Conservation (phyloP, 2,329 filamentous ascomycete genomes). For the Pseudopyrenochaeta lycopersici region DNA sequence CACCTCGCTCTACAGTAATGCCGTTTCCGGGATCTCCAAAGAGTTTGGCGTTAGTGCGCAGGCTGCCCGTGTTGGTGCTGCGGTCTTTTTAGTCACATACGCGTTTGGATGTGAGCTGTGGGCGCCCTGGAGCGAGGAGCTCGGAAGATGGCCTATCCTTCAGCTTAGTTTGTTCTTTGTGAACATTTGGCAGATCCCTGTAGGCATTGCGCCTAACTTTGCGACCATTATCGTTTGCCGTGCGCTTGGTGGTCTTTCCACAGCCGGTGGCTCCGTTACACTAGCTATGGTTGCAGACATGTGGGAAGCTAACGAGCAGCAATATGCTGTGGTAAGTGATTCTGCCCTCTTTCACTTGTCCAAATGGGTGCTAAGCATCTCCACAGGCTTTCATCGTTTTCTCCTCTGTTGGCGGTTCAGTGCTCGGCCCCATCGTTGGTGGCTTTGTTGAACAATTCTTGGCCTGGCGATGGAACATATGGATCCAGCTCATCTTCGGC, state of each 20-base stretch:
- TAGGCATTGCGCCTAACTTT: slow-evolving; percentile 78
- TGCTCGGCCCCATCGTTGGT: slow-evolving; percentile 80
- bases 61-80: slow-evolving; percentile 75
- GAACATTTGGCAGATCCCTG: slow-evolving; percentile 74
- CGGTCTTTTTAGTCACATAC: slow-evolving; percentile 81
- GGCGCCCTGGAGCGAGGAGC: slow-evolving; percentile 87
- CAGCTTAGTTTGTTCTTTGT: slow-evolving; percentile 78
- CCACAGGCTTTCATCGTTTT: slow-evolving; percentile 67
- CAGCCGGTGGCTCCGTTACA: slow-evolving; percentile 71
- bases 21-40: slow-evolving; percentile 61
- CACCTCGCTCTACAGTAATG: slow-evolving; percentile 65
- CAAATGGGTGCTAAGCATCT: neutral
- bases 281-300: slow-evolving; percentile 72
- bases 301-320: slow-evolving; percentile 63
- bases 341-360: neutral
- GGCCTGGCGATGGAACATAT: slow-evolving; percentile 81
- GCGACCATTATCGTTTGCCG: slow-evolving; percentile 72
- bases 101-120: slow-evolving; percentile 88
- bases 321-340: slow-evolving; percentile 69
- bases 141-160: slow-evolving; percentile 79
- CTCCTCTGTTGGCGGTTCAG: slow-evolving; percentile 79
- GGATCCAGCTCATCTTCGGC: slow-evolving; percentile 86
- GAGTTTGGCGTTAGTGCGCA: slow-evolving; percentile 75
- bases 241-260: slow-evolving; percentile 54
- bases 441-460: slow-evolving; percentile 76